Conservation (phyloP, 2,329 filamentous ascomycete genomes). For the Huntiella decipiens region DNA sequence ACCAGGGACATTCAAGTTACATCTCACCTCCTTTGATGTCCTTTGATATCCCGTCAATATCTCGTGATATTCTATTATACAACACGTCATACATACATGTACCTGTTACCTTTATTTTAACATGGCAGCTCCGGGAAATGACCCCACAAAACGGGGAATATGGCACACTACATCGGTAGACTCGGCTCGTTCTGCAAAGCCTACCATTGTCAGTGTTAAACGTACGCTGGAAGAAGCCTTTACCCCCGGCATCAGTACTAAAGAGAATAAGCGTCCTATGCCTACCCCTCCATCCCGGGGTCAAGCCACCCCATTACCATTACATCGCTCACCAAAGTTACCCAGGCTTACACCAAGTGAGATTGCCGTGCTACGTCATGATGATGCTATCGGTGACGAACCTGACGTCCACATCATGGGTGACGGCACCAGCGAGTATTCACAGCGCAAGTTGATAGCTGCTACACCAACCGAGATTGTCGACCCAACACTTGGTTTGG, state of each 20-base stretch:
- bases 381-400: constrained; percentile 2
- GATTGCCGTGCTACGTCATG: constrained; percentile 22
- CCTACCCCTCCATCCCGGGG: neutral
- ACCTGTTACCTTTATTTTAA: too few relatives aligned
- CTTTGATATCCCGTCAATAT: too few relatives aligned
- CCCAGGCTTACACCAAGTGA: constrained; percentile 24
- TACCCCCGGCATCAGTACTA: constrained; percentile 1
- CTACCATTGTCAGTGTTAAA: constrained; percentile 4
- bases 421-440: constrained; percentile 28
- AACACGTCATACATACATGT: too few relatives aligned
- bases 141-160: too few relatives aligned
- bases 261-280: neutral
- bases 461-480: constrained; percentile 32
- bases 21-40: too few relatives aligned
- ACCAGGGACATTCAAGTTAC: too few relatives aligned
- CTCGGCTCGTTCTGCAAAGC: constrained; percentile 2
- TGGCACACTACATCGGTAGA: constrained; percentile 11
- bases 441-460: constrained; percentile 32
- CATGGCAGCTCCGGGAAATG: too few relatives aligned
- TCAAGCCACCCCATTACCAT: neutral
- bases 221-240: constrained; percentile 8
- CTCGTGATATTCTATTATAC: too few relatives aligned
- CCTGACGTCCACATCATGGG: constrained; percentile 11
- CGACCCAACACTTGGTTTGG: constrained; percentile 40
- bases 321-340: constrained; percentile 1